Evolutionary conservation across 306 rosid species (phyloP).

Genomic region (Luffa aegyptiaca): DNA sequence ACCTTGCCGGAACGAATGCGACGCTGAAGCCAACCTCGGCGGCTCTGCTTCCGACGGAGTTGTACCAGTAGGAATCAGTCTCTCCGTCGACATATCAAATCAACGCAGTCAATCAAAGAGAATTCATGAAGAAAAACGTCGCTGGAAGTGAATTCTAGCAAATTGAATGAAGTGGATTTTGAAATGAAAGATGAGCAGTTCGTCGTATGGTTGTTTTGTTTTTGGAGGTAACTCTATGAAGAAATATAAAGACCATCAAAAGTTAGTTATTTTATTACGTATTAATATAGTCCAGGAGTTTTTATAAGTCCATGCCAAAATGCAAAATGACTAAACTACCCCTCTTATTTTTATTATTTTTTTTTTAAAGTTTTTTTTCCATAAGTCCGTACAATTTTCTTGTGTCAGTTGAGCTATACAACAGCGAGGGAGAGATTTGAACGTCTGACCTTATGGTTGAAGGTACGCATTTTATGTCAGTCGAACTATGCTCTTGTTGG

Average conservation of each 20-base stretch:
- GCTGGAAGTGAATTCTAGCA: background rate
- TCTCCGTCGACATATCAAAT: conserved; percentile 46
- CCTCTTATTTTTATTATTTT: background rate
- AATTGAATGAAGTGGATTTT: background rate
- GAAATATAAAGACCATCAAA: background rate
- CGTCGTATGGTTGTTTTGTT: conserved; percentile 21
- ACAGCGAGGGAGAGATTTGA: too few relatives aligned
- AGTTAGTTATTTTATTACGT: background rate
- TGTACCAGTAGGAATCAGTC: conserved; percentile 27
- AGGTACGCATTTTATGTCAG: too few relatives aligned
- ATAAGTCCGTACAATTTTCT: too few relatives aligned
- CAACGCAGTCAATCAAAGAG: background rate
- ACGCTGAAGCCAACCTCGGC: conserved; percentile 4
- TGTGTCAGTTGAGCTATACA: too few relatives aligned
- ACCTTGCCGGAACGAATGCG: conserved; percentile 26
- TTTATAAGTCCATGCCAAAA: background rate
- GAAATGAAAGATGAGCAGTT: conserved; percentile 7
- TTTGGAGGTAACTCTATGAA: background rate
- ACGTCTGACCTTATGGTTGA: too few relatives aligned
- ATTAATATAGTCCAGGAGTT: too few relatives aligned
- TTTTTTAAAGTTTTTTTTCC: too few relatives aligned
- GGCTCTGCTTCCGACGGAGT: conserved; percentile 22
- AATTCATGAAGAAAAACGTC: background rate
- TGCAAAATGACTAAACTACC: background rate
- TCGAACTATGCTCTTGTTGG: too few relatives aligned